These are phyloP conservation scores for Dioscorea cayenensis DNA, from an alignment of 116 monocot genomes.

Conservation along the genomic window DNA sequence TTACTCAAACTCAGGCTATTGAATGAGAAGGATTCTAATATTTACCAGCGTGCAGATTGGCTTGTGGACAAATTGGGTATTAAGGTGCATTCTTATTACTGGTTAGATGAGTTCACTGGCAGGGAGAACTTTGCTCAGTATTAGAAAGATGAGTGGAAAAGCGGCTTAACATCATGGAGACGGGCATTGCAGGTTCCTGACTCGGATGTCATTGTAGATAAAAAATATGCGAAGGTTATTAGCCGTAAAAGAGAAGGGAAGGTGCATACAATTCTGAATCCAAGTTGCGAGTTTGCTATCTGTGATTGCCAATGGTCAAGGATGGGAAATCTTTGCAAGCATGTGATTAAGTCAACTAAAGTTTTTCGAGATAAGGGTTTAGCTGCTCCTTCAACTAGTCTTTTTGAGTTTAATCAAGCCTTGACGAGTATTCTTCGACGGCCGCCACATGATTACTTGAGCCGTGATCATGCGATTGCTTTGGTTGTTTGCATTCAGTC, in stretches of 20 bases:
- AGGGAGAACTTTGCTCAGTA: conserved; percentile 83
- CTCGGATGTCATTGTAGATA: conserved; percentile 45
- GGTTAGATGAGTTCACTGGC: conserved; percentile 84
- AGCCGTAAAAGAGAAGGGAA: conserved; percentile 29
- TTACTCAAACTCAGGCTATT: conserved; percentile 77
- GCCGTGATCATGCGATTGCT: conserved; percentile 79
- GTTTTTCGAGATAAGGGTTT: conserved; percentile 41
- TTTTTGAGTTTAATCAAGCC: conserved; percentile 47
- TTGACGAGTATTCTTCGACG: conserved; percentile 57
- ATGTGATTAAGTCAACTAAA: conserved; percentile 51
- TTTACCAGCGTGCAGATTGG: conserved; percentile 89
- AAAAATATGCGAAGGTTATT: conserved; percentile 39
- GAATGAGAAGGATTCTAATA: conserved; percentile 56
- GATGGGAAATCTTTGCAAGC: conserved; percentile 84
- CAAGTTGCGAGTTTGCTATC: conserved; percentile 75
- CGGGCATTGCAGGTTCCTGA: conserved; percentile 56
- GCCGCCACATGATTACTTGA: conserved; percentile 74
- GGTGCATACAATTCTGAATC: conserved; percentile 48
- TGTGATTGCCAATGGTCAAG: conserved; percentile 81
- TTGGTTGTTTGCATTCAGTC: conserved; percentile 51
- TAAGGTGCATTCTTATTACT: conserved; percentile 94
- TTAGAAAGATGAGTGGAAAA: conserved; percentile 96
- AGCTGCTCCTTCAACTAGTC: conserved; percentile 37
- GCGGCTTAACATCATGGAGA: conserved; percentile 69
- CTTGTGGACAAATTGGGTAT: conserved; percentile 83